Evolutionary conservation across 345 rosid genomes (phyloP).

Genomic region (Euphorbia peplus): DNA sequence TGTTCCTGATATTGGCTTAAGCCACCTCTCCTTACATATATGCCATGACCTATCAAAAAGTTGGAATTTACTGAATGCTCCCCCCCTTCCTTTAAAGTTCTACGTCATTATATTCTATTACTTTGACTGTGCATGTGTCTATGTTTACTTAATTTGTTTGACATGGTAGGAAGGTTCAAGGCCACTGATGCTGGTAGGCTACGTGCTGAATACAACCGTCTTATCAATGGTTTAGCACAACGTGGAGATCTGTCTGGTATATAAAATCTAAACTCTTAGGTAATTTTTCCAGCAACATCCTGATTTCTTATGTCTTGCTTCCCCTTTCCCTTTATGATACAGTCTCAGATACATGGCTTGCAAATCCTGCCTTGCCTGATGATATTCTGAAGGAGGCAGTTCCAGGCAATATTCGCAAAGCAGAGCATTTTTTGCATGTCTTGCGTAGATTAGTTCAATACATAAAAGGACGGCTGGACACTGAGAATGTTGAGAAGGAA

Average conservation of each 20-base stretch:
- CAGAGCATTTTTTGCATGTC: slow-evolving; percentile 93
- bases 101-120: background rate
- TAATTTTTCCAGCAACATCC: background rate
- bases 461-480: slow-evolving; percentile 65
- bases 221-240: slow-evolving; percentile 88
- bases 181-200: slow-evolving; percentile 90
- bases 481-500: slow-evolving; percentile 92
- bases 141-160: slow-evolving; percentile 39
- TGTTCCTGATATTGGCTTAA: background rate
- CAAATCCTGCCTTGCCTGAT: slow-evolving; percentile 97
- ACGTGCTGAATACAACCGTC: slow-evolving; percentile 88
- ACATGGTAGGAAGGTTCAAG: slow-evolving; percentile 99
- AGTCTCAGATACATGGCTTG: slow-evolving; percentile 86
- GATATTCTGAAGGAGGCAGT: slow-evolving; percentile 95
- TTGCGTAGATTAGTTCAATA: slow-evolving; percentile 87
- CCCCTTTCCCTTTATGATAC: slow-evolving; percentile 11
- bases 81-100: background rate
- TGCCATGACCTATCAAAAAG: background rate
- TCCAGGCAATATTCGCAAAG: slow-evolving; percentile 94
- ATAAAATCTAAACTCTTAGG: slow-evolving; percentile 18
- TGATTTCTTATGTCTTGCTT: background rate
- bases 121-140: slow-evolving; percentile 5
- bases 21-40: background rate
- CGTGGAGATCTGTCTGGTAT: slow-evolving; percentile 86
- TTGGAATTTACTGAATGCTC: background rate